Percentiles rank a stretch among this genome's conserved stretches.
These are phyloP conservation scores for Thalassiosira hispida DNA, from an alignment of 352 stramenopile species.

Conservation along the genomic window DNA sequence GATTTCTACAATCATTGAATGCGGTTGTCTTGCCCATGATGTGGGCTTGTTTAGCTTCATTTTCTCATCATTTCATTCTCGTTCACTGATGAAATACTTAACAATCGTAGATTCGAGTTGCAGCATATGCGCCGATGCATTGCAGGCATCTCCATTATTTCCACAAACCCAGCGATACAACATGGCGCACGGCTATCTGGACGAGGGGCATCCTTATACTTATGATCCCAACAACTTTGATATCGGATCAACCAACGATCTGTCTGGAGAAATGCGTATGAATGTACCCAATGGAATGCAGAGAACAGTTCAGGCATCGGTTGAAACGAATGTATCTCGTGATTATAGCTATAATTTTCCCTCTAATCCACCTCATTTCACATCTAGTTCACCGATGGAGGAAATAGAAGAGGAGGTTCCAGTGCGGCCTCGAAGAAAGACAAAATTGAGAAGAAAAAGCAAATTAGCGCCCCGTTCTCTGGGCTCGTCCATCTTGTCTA, in stretches of 20 bases:
- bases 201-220: conserved; percentile 41
- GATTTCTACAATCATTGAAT: not conserved
- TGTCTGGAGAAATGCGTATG: conserved; percentile 10
- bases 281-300: conserved; percentile 3
- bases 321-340: conserved; percentile 20
- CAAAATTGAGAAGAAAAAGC: conserved; percentile 34
- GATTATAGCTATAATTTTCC: conserved; percentile 22
- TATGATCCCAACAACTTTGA: conserved; percentile 37
- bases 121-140: conserved; percentile 27
- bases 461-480: conserved; percentile 32
- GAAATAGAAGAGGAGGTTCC: not conserved
- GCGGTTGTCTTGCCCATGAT: not conserved
- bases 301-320: conserved; percentile 32
- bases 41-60: not conserved
- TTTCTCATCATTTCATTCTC: conserved; percentile 1
- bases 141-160: conserved; percentile 43
- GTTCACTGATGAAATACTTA: not conserved
- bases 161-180: conserved; percentile 13
- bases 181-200: conserved; percentile 45
- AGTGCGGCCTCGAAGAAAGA: conserved; percentile 10
- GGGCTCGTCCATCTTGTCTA: conserved; percentile 40
- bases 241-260: conserved; percentile 3
- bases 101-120: conserved; percentile 9
- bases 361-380: conserved; percentile 1
- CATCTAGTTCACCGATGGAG: conserved; percentile 1